Evolutionary conservation across 495 filamentous ascomycete genomes (phyloP), one percentile per base, ranked within the genome.

Genomic region (Copromyces sp.): DNA sequence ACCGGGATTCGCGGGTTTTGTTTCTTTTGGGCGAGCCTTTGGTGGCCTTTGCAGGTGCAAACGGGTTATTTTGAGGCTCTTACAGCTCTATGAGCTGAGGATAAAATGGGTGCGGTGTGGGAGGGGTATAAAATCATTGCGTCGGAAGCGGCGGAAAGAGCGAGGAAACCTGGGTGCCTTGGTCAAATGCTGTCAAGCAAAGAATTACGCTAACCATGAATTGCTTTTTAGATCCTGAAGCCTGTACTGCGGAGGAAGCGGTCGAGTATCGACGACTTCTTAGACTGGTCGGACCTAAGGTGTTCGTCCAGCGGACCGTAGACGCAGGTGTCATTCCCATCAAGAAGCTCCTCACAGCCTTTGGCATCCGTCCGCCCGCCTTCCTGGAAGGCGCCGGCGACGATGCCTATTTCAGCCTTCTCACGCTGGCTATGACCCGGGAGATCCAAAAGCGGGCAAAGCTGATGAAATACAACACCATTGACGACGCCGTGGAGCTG

Each of bases 291-390:
- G 95, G 94, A 5, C 90, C 91, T 65, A 88, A 89, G 68, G 85
- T 89, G 17, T 97, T 98, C 80, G 86, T 93, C 71, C 83, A 88
- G 73, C 86, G 89, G 72, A 94, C 92, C 12, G 86, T 98, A 71
- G 87, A 89, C 44, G 84, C 86, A 35, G 88, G 89, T 16, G 82
- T 83, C 37, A 88, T 95, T 73, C 89, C 91, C 2, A 93, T 91
- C 32, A 92, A 91, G 82, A 95, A 93, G 81, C 84, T 99, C 29
- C 89, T 94, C 74, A 95, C 93, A 7, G 95, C 95, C n/a, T 99
- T 99, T 82, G 91, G 92, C 68, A 90, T 97, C 73, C 80, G 87
- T 39, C 91, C 91, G 69, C 94, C 94, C 20, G 81, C 84, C 39
- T 95, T 93, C 79, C 84, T 97, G 29, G 91, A 95, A 32, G 92